Evolutionary conservation across 2,329 filamentous ascomycete genomes (phyloP), one percentile per base, ranked within the genome.

Genomic region (Colletotrichum chlorophyti): DNA sequence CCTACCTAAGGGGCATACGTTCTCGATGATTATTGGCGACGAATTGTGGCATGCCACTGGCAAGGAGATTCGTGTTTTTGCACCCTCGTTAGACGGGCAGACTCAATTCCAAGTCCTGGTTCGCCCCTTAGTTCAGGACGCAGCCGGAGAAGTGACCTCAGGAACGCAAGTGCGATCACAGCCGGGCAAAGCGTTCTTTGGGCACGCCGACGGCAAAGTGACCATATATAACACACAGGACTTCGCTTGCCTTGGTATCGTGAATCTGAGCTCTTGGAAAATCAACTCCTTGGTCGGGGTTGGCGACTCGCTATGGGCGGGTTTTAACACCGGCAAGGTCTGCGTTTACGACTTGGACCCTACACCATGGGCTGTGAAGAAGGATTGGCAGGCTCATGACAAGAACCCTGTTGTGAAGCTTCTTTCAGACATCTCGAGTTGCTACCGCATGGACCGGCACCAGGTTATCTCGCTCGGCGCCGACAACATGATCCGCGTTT

Each of bases 321-420:
- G 89, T 3, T 98, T 93, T 76, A 97, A 94, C 71, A 97, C 91
- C 0, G 95, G 95, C 14, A 96, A 90, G 82, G 87, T 97, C 27
- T 95, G 92, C 67, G 90, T 98, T 7, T 99, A 97, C 73, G 93
- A 99, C 71, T 90, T 91, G 10, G 84, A 79, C 9, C 83, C 85
- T 26, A 86, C 84, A n/a, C 94, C 94, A 0, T 99, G 95, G 95
- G 83, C 83, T 17, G 86, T 96, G 23, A 88, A 91, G 75, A 99
- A 99, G 72, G 94, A 98, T 68, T 99, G 95, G 94, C 87, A 89
- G 63, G 94, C 92, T 3, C 95, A 98, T 69, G 88, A 91, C 6
- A 60, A 60, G 26, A 90, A 90, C 63, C 91, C 93, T 0, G 88
- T 97, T 7, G 83, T 91, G 42, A 89, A 87, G 57, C 84, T 99